Percentiles rank a stretch among this genome's conserved stretches.
These are phyloP conservation scores for Myrica gale DNA, from an alignment of 306 rosid genomes.

Conservation along the genomic window DNA sequence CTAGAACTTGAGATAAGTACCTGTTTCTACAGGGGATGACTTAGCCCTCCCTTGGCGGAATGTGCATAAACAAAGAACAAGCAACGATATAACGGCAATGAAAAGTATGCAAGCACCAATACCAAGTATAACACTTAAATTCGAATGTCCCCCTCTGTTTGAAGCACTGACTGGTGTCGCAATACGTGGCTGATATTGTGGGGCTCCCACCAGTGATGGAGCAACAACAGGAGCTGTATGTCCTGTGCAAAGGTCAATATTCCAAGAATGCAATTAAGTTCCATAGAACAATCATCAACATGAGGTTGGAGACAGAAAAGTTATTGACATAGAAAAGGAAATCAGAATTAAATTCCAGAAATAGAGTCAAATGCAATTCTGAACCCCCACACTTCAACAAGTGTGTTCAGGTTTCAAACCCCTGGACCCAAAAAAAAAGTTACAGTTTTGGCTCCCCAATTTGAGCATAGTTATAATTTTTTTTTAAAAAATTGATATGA, in stretches of 20 bases:
- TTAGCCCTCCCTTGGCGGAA: constrained; percentile 45
- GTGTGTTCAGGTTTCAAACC: not conserved
- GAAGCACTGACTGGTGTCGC: constrained; percentile 46
- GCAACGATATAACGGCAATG: constrained; percentile 52
- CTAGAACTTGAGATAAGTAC: constrained; percentile 42
- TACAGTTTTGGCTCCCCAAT: not conserved
- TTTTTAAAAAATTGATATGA: not conserved
- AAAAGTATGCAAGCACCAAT: constrained; percentile 68
- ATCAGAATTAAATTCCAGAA: not conserved
- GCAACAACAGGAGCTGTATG: constrained; percentile 60
- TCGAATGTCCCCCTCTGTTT: constrained; percentile 52
- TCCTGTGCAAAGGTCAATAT: constrained; percentile 28
- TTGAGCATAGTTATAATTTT: not conserved
- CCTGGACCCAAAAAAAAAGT: not conserved
- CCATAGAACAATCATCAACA: constrained; percentile 1
- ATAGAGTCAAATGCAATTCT: not conserved
- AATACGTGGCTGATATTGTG: constrained; percentile 40
- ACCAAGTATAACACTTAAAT: constrained; percentile 62
- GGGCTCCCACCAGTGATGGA: constrained; percentile 56
- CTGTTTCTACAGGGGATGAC: constrained; percentile 53
- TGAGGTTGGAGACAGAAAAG: not conserved
- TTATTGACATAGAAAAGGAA: not conserved
- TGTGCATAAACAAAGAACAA: constrained; percentile 59
- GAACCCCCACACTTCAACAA: not conserved
- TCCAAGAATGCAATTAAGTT: not conserved